Conservation (phyloP, 208 protist species). For the Naegleria lovaniensis region DNA sequence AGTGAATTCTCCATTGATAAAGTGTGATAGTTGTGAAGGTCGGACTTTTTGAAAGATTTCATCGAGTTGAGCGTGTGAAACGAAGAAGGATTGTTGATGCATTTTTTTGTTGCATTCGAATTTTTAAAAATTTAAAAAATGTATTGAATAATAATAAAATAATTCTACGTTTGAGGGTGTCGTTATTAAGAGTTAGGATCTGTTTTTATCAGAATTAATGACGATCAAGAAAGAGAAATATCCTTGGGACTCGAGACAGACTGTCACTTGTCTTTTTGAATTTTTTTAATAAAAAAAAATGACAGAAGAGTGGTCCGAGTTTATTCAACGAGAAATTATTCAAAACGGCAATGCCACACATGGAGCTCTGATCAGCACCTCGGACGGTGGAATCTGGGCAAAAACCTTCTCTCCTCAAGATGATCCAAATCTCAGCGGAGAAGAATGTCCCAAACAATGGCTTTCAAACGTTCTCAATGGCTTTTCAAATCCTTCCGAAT, state of each 20-base stretch:
- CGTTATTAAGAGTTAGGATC: no score
- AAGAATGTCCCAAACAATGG: background rate
- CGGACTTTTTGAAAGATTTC: background rate
- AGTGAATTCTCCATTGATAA: constrained; percentile 76
- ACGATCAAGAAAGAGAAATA: no score
- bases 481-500: background rate
- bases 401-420: background rate
- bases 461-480: background rate
- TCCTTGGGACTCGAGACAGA: no score
- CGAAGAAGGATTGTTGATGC: background rate
- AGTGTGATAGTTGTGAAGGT: constrained; percentile 46
- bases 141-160: no score
- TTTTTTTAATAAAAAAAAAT: constrained; percentile 17
- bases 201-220: no score
- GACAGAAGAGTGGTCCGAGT: background rate
- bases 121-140: no score
- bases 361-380: background rate
- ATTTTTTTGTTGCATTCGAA: background rate
- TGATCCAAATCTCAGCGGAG: background rate
- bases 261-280: no score
- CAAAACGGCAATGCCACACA: background rate
- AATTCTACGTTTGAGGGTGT: no score
- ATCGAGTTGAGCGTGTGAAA: background rate
- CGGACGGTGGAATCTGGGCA: background rate
- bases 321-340: background rate